Evolutionary conservation across 1,139 yeast genomes (phyloP).

Genomic region (Suhomyces taliae): DNA sequence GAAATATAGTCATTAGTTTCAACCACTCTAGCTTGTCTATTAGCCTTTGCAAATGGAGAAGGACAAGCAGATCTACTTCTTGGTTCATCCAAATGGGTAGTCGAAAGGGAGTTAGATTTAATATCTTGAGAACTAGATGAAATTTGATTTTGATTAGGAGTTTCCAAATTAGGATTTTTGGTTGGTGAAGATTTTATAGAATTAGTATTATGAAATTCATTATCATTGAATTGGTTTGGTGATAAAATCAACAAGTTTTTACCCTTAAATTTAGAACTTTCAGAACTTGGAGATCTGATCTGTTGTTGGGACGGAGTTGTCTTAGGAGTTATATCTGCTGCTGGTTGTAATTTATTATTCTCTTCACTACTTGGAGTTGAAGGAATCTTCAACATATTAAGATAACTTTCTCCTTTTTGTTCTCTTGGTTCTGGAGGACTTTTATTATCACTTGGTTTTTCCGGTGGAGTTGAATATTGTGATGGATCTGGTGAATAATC

Average conservation of each 20-base stretch:
- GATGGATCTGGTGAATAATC: conserved; percentile 1
- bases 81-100: conserved; percentile 18
- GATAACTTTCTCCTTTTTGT: conserved; percentile 16
- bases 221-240: conserved; percentile 42
- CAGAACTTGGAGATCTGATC: conserved; percentile 1
- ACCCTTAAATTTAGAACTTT: conserved; percentile 17
- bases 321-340: conserved; percentile 23
- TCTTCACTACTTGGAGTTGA: conserved; percentile 6
- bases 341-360: conserved; percentile 20
- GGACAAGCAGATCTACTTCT: conserved; percentile 29
- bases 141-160: conserved; percentile 2
- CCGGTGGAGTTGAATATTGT: conserved; percentile 10
- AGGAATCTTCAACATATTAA: conserved; percentile 18
- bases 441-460: neutral
- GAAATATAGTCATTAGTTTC: conserved; percentile 36
- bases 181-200: conserved; percentile 7
- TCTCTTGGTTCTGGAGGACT: conserved; percentile 6
- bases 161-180: conserved; percentile 1
- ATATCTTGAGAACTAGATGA: conserved; percentile 4
- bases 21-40: conserved; percentile 49
- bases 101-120: conserved; percentile 10
- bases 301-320: conserved; percentile 3
- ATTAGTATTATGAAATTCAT: conserved; percentile 30
- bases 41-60: conserved; percentile 46
- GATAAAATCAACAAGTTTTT: conserved; percentile 42